Conservation (phyloP, 1,284 basidiomycete species). For the Leccinum fallax region DNA sequence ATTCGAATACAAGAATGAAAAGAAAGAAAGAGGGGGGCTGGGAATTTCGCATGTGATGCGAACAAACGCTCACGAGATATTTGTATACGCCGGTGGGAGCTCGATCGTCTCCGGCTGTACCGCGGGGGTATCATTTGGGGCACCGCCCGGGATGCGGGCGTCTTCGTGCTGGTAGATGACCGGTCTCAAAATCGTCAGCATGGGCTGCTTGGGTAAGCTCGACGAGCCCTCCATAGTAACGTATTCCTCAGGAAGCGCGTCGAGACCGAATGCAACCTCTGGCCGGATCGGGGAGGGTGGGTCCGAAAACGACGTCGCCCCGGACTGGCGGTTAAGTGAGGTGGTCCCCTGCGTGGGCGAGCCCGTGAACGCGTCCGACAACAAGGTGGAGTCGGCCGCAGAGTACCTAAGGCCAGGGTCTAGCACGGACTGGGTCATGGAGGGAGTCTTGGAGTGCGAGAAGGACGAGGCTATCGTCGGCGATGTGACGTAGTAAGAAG, state of each 20-base stretch:
- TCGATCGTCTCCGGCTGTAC: conserved; percentile 67
- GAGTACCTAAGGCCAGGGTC: conserved; percentile 26
- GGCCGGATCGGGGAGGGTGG: conserved; percentile 23
- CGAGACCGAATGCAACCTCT: conserved; percentile 27
- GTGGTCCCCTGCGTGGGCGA: conserved; percentile 11
- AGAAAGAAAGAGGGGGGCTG: neutral
- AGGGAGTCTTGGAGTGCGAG: neutral
- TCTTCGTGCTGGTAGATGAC: conserved; percentile 82
- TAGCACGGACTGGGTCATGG: conserved; percentile 19
- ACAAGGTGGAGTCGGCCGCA: conserved; percentile 19
- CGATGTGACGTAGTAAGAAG: conserved; percentile 64
- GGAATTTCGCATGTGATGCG: neutral
- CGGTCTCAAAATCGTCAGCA: conserved; percentile 54
- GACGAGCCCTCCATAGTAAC: conserved; percentile 11
- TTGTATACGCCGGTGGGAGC: conserved; percentile 79
- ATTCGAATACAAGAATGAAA: conserved; percentile 2
- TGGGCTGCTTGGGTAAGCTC: conserved; percentile 48
- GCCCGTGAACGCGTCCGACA: conserved; percentile 20
- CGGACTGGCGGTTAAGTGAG: conserved; percentile 23
- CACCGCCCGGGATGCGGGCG: conserved; percentile 48
- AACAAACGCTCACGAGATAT: conserved; percentile 35
- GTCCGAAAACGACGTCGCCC: conserved; percentile 27
- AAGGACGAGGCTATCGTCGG: conserved; percentile 45
- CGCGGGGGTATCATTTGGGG: conserved; percentile 23
- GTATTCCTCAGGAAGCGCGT: neutral